These are phyloP conservation scores for Sporormia fimetaria DNA, from an alignment of 495 filamentous ascomycete genomes.

Conservation along the genomic window DNA sequence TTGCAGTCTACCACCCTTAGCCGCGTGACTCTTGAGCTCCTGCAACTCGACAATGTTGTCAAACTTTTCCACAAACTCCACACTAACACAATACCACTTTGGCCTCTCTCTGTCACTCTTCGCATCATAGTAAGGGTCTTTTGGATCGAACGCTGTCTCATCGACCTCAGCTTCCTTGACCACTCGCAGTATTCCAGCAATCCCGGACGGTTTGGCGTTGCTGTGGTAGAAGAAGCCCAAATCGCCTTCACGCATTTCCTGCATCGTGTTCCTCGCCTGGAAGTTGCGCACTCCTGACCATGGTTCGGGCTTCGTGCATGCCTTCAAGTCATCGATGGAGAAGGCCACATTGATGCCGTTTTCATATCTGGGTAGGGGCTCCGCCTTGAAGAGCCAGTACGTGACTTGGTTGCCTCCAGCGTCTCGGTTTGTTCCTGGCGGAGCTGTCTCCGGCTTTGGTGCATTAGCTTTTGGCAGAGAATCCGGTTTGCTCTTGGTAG, in stretches of 20 bases:
- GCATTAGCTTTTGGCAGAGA: not conserved
- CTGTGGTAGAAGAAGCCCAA: conserved; percentile 95
- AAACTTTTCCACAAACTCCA: conserved; percentile 75
- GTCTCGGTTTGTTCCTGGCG: conserved; percentile 9
- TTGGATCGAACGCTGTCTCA: conserved; percentile 68
- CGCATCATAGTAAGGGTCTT: conserved; percentile 72
- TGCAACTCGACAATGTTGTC: conserved; percentile 55
- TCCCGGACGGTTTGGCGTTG: conserved; percentile 82
- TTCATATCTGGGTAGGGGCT: conserved; percentile 76
- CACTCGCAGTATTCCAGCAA: conserved; percentile 90
- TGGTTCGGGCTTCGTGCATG: conserved; percentile 58
- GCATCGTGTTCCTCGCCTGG: conserved; percentile 73
- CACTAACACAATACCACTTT: conserved; percentile 82
- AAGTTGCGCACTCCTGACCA: conserved; percentile 64
- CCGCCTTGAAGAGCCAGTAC: conserved; percentile 95
- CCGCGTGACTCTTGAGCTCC: conserved; percentile 54
- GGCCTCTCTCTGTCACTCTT: conserved; percentile 61
- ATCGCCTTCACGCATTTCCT: conserved; percentile 82
- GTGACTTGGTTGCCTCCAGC: conserved; percentile 5
- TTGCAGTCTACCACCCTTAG: conserved; percentile 53
- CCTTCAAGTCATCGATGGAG: conserved; percentile 81
- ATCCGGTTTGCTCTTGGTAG: conserved; percentile 1
- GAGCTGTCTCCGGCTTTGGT: conserved; percentile 1
- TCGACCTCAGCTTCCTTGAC: conserved; percentile 71
- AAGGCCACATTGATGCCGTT: conserved; percentile 83